Percentiles rank a stretch among this genome's conserved stretches.
These are phyloP conservation scores for Pochonia chlamydosporia DNA, from an alignment of 2,329 filamentous ascomycete species.

Conservation along the genomic window DNA sequence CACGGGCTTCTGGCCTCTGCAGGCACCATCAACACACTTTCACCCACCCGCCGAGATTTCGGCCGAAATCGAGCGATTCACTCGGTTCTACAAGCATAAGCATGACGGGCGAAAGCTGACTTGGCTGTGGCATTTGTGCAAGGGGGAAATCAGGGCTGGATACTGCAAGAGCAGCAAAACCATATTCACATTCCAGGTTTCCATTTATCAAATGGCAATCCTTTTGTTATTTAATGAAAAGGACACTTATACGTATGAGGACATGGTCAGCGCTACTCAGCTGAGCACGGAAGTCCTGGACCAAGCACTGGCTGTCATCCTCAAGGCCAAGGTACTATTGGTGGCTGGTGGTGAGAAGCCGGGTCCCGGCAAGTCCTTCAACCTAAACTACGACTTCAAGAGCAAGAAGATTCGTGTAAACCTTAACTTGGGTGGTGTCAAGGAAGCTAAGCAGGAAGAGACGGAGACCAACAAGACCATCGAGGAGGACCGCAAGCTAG, in stretches of 20 bases:
- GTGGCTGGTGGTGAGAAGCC: constrained; percentile 67
- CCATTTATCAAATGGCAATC: constrained; percentile 96
- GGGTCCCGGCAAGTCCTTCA: constrained; percentile 71
- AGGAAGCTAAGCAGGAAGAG: constrained; percentile 92
- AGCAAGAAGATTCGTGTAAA: constrained; percentile 98
- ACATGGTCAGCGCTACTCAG: constrained; percentile 76
- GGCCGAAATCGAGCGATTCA: constrained; percentile 83
- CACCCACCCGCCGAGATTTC: constrained; percentile 79
- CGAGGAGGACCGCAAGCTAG: constrained; percentile 92
- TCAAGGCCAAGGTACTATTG: constrained; percentile 87
- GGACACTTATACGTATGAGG: constrained; percentile 78
- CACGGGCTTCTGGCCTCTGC: constrained; percentile 95
- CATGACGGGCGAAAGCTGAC: constrained; percentile 94
- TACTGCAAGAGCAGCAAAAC: constrained; percentile 88
- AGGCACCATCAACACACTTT: constrained; percentile 81
- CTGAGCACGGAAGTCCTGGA: constrained; percentile 79
- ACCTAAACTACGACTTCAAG: constrained; percentile 92
- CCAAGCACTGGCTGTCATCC: constrained; percentile 75
- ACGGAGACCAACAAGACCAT: constrained; percentile 99
- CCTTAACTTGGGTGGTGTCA: constrained; percentile 88
- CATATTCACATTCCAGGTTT: constrained; percentile 94
- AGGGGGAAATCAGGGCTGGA: constrained; percentile 90
- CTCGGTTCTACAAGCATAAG: constrained; percentile 90
- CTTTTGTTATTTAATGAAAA: constrained; percentile 90
- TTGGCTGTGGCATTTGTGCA: constrained; percentile 97